These are phyloP conservation scores for Penicillium sp. DNA, from an alignment of 2,329 filamentous ascomycete species.

Conservation along the genomic window DNA sequence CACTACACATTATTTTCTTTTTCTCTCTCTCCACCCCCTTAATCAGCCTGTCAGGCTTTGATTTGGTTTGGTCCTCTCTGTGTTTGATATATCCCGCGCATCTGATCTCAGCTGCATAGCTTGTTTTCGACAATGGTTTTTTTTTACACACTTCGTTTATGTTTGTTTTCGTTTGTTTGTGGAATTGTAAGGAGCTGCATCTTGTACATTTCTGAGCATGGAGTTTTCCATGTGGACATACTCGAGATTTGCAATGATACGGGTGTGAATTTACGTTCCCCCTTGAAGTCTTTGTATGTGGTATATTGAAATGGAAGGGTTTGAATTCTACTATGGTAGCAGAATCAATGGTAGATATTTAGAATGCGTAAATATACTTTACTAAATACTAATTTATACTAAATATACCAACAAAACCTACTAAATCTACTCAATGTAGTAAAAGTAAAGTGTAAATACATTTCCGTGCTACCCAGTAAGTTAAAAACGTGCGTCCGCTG, in stretches of 20 bases:
- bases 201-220: conserved; percentile 19
- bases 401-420: too few species aligned
- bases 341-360: too few species aligned
- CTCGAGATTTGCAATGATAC: conserved; percentile 7
- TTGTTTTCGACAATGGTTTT: conserved; percentile 7
- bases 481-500: conserved; percentile 19
- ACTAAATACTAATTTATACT: too few species aligned
- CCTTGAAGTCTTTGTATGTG: conserved; percentile 2
- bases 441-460: background rate
- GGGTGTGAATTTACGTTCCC: conserved; percentile 8
- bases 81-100: conserved; percentile 24
- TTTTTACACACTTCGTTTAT: background rate
- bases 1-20: conserved; percentile 14
- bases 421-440: background rate
- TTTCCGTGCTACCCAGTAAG: conserved; percentile 1
- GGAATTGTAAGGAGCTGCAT: conserved; percentile 6
- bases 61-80: conserved; percentile 12
- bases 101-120: conserved; percentile 18
- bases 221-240: conserved; percentile 11
- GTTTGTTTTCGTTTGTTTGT: background rate
- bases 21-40: conserved; percentile 1
- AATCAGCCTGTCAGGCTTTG: conserved; percentile 7
- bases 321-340: too few species aligned
- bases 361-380: too few species aligned
- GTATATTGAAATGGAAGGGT: background rate